Percentiles rank a stretch among this genome's conserved stretches.
Evolutionary conservation across 2,329 filamentous ascomycete species (phyloP).

Genomic region (Talaromyces sp.): DNA sequence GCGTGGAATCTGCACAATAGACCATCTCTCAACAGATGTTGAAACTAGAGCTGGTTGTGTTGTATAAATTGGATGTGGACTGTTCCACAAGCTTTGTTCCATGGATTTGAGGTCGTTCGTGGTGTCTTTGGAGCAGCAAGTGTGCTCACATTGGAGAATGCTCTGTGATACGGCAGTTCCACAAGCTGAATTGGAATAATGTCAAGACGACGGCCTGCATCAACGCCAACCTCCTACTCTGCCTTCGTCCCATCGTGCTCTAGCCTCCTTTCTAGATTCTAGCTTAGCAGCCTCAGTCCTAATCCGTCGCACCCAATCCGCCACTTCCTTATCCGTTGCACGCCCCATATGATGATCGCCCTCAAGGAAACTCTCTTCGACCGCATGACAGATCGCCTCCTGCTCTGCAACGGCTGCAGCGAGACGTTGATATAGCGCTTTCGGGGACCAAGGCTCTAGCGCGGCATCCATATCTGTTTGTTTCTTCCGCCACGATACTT

Average conservation of each 20-base stretch:
- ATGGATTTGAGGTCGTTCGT: no score
- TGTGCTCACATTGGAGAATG: neutral
- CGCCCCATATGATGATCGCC: conserved; percentile 44
- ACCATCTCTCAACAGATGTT: no score
- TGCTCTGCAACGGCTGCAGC: conserved; percentile 75
- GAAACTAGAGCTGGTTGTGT: no score
- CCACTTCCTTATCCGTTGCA: conserved; percentile 73
- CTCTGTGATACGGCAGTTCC: no score
- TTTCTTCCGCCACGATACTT: conserved; percentile 87
- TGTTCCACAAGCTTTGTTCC: no score
- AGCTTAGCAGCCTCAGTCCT: conserved; percentile 72
- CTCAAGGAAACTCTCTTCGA: conserved; percentile 92
- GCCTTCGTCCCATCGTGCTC: conserved; percentile 92
- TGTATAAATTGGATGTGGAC: no score
- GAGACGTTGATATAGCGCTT: conserved; percentile 77
- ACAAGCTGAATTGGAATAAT: neutral
- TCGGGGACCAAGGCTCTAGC: conserved; percentile 76
- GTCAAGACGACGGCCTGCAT: conserved; percentile 21
- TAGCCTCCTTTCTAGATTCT: conserved; percentile 78
- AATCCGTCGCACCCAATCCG: conserved; percentile 78
- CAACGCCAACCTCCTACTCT: conserved; percentile 90
- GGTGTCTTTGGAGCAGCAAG: no score
- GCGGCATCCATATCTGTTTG: conserved; percentile 84
- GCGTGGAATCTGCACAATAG: no score
- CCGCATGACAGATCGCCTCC: conserved; percentile 68